Percentiles rank a stretch among this genome's conserved stretches.
These are phyloP conservation scores for Aegilops bicornis DNA, from an alignment of 176 grass and related monocot genomes.

Conservation along the genomic window DNA sequence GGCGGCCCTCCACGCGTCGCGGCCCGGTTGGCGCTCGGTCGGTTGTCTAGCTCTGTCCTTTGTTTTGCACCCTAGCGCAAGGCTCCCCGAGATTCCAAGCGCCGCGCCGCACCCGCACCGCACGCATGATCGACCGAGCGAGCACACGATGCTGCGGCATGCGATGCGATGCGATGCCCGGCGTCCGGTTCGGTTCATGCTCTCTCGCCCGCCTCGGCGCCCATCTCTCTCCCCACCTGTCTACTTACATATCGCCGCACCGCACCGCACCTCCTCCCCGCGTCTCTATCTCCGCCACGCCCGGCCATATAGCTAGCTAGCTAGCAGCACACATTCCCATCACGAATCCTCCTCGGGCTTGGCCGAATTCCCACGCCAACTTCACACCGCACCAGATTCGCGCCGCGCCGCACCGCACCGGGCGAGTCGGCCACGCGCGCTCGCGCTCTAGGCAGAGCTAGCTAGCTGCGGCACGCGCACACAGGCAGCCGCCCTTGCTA, in stretches of 20 bases:
- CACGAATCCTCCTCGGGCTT: conserved; percentile 50
- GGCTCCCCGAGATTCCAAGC: neutral
- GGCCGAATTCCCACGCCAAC: conserved; percentile 57
- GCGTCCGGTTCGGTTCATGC: neutral
- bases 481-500: neutral
- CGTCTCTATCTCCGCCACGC: conserved; percentile 23
- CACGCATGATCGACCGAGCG: no score
- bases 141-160: neutral
- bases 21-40: neutral
- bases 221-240: conserved; percentile 8
- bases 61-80: conserved; percentile 35
- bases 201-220: neutral
- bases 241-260: conserved; percentile 20
- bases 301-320: conserved; percentile 24
- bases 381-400: conserved; percentile 42
- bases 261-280: neutral
- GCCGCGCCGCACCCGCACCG: no score
- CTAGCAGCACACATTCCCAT: conserved; percentile 31
- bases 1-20: conserved; percentile 24
- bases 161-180: conserved; percentile 15
- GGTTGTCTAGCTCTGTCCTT: neutral
- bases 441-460: neutral
- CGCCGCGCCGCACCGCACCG: neutral
- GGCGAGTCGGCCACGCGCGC: neutral
- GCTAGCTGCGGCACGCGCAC: neutral